Evolutionary conservation across 1,284 basidiomycete genomes (phyloP).

Genomic region (Sporisorium iseilematis-ciliati): DNA sequence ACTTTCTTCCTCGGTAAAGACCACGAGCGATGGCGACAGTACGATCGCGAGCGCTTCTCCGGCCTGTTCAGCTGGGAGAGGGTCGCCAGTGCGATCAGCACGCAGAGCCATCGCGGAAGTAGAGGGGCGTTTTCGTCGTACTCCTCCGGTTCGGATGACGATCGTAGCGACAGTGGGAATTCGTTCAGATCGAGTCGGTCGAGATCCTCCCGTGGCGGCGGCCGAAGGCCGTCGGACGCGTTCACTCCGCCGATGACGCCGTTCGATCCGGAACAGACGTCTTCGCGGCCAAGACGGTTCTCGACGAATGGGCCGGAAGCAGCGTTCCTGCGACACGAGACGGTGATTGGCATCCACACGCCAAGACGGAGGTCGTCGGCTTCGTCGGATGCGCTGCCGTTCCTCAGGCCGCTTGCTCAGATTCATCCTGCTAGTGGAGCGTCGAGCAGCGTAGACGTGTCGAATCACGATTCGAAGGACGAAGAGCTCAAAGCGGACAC

Average conservation of each 20-base stretch:
- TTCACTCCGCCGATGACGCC: constrained; percentile 42
- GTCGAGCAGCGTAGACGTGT: constrained; percentile 18
- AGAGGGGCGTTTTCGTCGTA: constrained; percentile 39
- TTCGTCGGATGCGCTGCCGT: constrained; percentile 26
- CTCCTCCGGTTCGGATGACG: constrained; percentile 44
- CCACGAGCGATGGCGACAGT: constrained; percentile 64
- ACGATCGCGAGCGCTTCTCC: constrained; percentile 52
- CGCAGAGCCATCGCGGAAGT: constrained; percentile 35
- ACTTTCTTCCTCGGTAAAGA: constrained; percentile 67
- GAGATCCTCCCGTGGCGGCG: constrained; percentile 42
- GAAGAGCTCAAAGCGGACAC: constrained; percentile 5
- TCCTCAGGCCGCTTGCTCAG: constrained; percentile 50
- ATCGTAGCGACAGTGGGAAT: constrained; percentile 40
- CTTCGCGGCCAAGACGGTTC: constrained; percentile 44
- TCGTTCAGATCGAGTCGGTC: constrained; percentile 41
- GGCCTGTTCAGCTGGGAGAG: constrained; percentile 43
- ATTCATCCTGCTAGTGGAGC: constrained; percentile 43
- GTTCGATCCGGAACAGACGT: constrained; percentile 16
- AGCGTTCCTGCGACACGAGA: constrained; percentile 60
- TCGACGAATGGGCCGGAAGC: constrained; percentile 59
- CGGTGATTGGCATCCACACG: constrained; percentile 64
- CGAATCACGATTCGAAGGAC: constrained; percentile 3
- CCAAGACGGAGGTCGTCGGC: constrained; percentile 51
- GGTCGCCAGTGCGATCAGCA: constrained; percentile 50
- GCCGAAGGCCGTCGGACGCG: constrained; percentile 30